Conservation (phyloP, 2,329 filamentous ascomycete genomes). For the Triangularia verruculosa region DNA sequence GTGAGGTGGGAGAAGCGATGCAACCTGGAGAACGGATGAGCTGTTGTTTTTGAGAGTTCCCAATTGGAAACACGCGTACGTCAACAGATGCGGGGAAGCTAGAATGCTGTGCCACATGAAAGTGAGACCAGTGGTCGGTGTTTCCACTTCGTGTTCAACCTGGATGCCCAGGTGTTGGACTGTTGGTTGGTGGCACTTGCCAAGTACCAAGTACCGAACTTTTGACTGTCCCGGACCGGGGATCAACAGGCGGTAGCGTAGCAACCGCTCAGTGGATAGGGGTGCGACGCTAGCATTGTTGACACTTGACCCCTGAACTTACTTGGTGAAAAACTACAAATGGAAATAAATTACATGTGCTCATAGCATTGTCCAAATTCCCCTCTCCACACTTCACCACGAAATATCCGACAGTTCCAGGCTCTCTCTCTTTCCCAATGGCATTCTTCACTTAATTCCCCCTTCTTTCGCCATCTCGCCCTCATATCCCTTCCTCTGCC, state of each 20-base stretch:
- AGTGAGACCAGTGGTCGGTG: neutral
- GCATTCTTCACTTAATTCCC: neutral
- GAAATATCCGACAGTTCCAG: neutral
- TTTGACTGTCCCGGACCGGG: neutral
- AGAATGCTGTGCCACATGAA: neutral
- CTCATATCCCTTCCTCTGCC: neutral
- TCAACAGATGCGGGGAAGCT: neutral
- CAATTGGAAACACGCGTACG: neutral
- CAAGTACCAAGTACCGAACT: neutral
- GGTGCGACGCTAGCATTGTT: neutral
- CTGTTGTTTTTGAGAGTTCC: neutral
- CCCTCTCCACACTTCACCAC: neutral
- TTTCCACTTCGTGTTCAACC: neutral
- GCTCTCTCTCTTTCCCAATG: neutral
- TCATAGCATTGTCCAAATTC: neutral
- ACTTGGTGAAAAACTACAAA: neutral
- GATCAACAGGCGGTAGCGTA: neutral
- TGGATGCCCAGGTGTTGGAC: neutral
- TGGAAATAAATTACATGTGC: neutral
- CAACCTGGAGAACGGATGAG: neutral
- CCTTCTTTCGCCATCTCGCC: neutral
- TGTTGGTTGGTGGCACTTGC: neutral
- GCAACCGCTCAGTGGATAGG: neutral
- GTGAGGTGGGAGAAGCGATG: neutral
- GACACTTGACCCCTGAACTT: neutral